phyloP scores from a whole-genome alignment of 306 rosid genomes.

The Cucurbita maxima region DNA sequence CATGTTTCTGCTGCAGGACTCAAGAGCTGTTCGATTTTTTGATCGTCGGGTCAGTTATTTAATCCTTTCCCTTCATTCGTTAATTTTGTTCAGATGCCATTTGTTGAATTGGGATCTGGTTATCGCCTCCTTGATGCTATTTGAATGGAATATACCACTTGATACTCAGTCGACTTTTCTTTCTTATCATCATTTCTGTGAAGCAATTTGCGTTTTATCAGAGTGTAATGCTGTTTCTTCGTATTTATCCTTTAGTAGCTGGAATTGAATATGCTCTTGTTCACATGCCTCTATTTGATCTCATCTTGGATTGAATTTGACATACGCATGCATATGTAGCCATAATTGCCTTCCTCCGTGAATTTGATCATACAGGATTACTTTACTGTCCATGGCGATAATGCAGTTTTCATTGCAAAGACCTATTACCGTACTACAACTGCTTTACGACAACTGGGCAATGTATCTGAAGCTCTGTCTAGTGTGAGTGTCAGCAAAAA shows the following conservation, averaged over 20 bases:
- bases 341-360: too few species aligned
- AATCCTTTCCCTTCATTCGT: background rate
- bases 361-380: slow-evolving; percentile 46
- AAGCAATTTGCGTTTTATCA: background rate
- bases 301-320: background rate
- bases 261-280: background rate
- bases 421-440: slow-evolving; percentile 81
- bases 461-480: slow-evolving; percentile 56
- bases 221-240: background rate
- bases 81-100: background rate
- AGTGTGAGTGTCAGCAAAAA: slow-evolving; percentile 68
- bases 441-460: slow-evolving; percentile 65
- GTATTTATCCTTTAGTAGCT: background rate
- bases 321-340: background rate
- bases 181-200: background rate
- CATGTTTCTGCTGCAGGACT: slow-evolving; percentile 45
- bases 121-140: background rate
- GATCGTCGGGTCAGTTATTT: slow-evolving; percentile 71
- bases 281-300: background rate
- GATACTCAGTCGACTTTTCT: background rate
- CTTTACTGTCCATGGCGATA: slow-evolving; percentile 84
- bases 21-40: slow-evolving; percentile 81
- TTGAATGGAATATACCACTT: background rate
- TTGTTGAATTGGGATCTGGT: too few species aligned
- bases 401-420: slow-evolving; percentile 86